phyloP scores from a whole-genome alignment of 208 protist species.

The Crithidia bombi region DNA sequence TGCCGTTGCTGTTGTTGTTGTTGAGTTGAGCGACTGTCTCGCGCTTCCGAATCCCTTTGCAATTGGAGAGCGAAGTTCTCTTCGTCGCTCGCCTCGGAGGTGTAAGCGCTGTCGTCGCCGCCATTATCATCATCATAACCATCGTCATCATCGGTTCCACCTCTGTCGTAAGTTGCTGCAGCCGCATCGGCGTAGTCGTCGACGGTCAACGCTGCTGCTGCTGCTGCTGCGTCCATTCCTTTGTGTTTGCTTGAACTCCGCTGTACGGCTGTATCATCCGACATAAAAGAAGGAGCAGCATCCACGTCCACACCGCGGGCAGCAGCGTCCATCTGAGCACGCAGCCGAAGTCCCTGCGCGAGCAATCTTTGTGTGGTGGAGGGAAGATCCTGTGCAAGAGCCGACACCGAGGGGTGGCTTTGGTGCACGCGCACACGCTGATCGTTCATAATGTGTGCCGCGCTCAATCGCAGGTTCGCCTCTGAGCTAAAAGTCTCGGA shows the following conservation, averaged over 20 bases:
- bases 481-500: not conserved
- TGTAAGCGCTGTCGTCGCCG: conserved; percentile 41
- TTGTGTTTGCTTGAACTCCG: not conserved
- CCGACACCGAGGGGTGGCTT: not conserved
- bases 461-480: not conserved
- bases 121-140: conserved; percentile 6
- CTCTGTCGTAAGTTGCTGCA: not conserved
- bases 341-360: conserved; percentile 43
- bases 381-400: conserved; percentile 13
- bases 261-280: not conserved
- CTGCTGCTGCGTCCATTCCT: not conserved
- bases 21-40: conserved; percentile 17
- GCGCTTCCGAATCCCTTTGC: conserved; percentile 33
- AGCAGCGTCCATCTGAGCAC: conserved; percentile 52
- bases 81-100: conserved; percentile 54
- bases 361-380: conserved; percentile 41
- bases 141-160: conserved; percentile 1
- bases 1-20: conserved; percentile 1
- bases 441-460: not conserved
- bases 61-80: conserved; percentile 52
- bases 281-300: not conserved
- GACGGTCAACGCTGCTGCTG: not conserved
- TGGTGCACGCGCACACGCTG: not conserved
- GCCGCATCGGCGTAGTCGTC: conserved; percentile 2
- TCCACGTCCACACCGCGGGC: conserved; percentile 12